Base-by-base conservation (phyloP, 169 alveolate species). In the Pseudocohnilembus persalinus region DNA sequence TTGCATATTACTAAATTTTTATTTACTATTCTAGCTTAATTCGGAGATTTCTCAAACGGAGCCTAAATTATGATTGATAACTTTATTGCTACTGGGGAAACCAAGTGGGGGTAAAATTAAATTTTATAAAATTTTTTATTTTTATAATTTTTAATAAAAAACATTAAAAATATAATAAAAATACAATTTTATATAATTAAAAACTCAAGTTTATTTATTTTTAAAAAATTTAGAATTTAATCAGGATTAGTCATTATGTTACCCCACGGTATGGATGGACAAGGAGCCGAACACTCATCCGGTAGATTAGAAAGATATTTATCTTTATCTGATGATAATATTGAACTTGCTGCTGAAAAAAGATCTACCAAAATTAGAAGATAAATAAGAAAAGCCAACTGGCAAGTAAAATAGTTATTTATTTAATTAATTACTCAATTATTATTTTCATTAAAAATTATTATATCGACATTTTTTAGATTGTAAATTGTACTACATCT, bases 181-280 rank as follows among this genome's bases (percentile, higher is more conserved):
- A n/a, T 11, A 49, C 20, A 49, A 11, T 49, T 49, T 49, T 49
- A 11, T 11, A 49, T 11, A 49, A 49, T 11, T 20, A 11, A 11
- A 11, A 49, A 49, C 68, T 49, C 20, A 49, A 11, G 4, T 49
- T 49, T 11, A 4, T 11, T 49, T 49, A 49, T 49, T 49, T 49
- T 49, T 49, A 11, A 20, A 11, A 49, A 11, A 11, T 49, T 20
- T 49, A 49, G 68, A 73, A 95, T 95, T 63, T 95, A 94, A 74
- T 88, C 97, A 31, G 99, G 99, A 29, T 85, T 98, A 31, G 96
- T 93, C n/a, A 86, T 97, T 89, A 86, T 97, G 29, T 89, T 98
- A 35, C 99, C 99, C 26, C 99, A 98, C 91, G 99, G 99, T 73
- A 97, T 93, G 92, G 99, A 98, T 84, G 99, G 99, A 4, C 96